Evolutionary conservation across 2,329 filamentous ascomycete genomes (phyloP).

Genomic region (Whalleya microplaca): DNA sequence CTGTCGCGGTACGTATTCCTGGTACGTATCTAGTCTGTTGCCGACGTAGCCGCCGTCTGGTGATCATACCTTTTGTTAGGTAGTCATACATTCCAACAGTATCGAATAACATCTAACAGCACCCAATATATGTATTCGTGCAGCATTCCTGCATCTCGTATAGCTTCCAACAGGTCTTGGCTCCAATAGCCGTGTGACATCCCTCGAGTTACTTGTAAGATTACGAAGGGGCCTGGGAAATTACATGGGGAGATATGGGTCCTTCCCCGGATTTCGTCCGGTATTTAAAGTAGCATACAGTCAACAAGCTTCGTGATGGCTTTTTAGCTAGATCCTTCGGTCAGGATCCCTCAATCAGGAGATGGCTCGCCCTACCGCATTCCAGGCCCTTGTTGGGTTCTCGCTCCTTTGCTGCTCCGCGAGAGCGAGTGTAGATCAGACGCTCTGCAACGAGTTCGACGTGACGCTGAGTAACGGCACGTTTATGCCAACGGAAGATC

Average conservation of each 20-base stretch:
- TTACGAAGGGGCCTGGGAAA: conserved; percentile 3
- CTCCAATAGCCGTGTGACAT: too few species aligned
- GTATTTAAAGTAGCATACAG: conserved; percentile 18
- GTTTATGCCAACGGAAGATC: conserved; percentile 11
- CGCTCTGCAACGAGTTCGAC: conserved; percentile 13
- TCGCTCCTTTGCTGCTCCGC: conserved; percentile 6
- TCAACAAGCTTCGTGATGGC: conserved; percentile 6
- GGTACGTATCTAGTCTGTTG: too few species aligned
- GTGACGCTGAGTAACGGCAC: conserved; percentile 13
- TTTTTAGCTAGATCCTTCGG: not conserved
- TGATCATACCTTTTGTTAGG: too few species aligned
- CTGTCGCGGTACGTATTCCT: too few species aligned
- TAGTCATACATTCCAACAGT: too few species aligned
- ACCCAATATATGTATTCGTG: too few species aligned
- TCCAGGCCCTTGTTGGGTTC: conserved; percentile 8
- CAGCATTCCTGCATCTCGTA: too few species aligned
- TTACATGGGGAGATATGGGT: conserved; percentile 2
- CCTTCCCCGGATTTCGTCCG: not conserved
- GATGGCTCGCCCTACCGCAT: conserved; percentile 12
- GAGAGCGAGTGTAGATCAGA: conserved; percentile 9
- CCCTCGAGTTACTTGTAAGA: conserved; percentile 5
- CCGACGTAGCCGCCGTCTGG: too few species aligned
- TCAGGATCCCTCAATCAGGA: too few species aligned
- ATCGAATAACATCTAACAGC: too few species aligned
- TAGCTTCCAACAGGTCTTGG: too few species aligned